Base-by-base conservation (phyloP, 139 green algal species). In the Chlamydomonas applanata region DNA sequence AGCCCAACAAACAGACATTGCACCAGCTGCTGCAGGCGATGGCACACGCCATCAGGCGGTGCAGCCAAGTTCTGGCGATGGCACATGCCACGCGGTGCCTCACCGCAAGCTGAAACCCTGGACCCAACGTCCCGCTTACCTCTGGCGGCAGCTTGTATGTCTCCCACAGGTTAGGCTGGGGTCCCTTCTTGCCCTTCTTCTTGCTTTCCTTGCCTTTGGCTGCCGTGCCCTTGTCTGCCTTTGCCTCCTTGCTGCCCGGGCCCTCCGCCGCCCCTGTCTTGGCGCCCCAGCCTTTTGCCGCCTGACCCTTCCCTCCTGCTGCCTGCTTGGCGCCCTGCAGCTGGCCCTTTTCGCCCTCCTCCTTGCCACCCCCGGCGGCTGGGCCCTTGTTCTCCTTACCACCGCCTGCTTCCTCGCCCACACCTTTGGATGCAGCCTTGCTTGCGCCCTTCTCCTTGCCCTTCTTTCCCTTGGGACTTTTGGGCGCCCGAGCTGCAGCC, bases 141-240 rank as follows among this genome's bases (percentile, higher is more conserved):
- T 40, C 29, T 22, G 59, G 24, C 11, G 59, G 59, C 24, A 66
- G 59, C 59, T 66, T 29, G 59, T 66, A 66, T 24, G 59, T 66
- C n/a, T 40, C n/a, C n/a, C 30, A 66, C 59, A 40, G 22, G 24
- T 66, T 66, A 3, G 59, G 59, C 59, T 66, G 34, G 59, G n/a
- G 59, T 3, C 25, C 59, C 59, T 66, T 66, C 25, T 66, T 66
- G 25, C n/a, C n/a, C 3, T 30, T 35, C 59, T 66, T 66, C 24
- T 35, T 66, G n/a, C 35, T 35, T 11, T 11, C 11, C 40, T 49
- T 49, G n/a, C n/a, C 40, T 49, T 49, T 11, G 40, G 40, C 40
- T 11, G 7, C 40, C 11, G 7, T 49, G 40, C 40, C n/a, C n/a
- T 49, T 49, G 7, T 49, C 11, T 49, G 7, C 40, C 40, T 49